phyloP scores from a whole-genome alignment of 2,329 filamentous ascomycete species.

The Monosporascus sp. region DNA sequence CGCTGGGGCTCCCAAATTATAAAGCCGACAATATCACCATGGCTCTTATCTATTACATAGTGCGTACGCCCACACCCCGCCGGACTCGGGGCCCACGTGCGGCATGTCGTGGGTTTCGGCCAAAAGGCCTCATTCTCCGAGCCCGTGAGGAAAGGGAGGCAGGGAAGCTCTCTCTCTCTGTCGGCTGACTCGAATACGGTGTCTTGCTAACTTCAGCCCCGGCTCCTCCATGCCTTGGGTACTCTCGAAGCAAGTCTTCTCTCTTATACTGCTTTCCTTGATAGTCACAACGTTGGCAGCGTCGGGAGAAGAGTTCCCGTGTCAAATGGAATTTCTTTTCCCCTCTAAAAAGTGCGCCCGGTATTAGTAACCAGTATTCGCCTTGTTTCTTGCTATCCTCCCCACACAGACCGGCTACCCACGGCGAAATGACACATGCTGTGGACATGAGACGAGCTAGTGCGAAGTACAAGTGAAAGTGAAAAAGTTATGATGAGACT shows the following conservation, averaged over 20 bases:
- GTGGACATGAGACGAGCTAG: not conserved
- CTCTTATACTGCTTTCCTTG: too few species aligned
- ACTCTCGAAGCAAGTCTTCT: not conserved
- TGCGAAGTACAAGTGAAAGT: not conserved
- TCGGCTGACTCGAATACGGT: not conserved
- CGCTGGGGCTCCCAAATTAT: slow-evolving; percentile 6
- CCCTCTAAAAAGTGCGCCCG: not conserved
- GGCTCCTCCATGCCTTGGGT: not conserved
- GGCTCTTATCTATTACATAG: slow-evolving; percentile 21
- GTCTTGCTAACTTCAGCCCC: not conserved
- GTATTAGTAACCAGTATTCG: not conserved
- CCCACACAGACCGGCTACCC: not conserved
- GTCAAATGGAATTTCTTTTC: too few species aligned
- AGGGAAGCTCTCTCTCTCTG: not conserved
- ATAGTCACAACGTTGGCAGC: too few species aligned
- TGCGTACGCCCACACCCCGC: slow-evolving; percentile 11
- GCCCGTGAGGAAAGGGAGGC: not conserved
- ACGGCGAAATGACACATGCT: not conserved
- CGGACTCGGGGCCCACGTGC: slow-evolving; percentile 21
- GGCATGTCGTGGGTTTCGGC: slow-evolving; percentile 19
- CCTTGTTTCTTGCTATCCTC: not conserved
- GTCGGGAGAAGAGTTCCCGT: too few species aligned
- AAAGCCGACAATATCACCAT: slow-evolving; percentile 8
- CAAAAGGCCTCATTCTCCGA: slow-evolving; percentile 1
- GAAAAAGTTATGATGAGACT: not conserved